Evolutionary conservation across 1,139 yeast species (phyloP), one percentile per base, ranked within the genome.

Genomic region (Eremothecium sinecaudum): DNA sequence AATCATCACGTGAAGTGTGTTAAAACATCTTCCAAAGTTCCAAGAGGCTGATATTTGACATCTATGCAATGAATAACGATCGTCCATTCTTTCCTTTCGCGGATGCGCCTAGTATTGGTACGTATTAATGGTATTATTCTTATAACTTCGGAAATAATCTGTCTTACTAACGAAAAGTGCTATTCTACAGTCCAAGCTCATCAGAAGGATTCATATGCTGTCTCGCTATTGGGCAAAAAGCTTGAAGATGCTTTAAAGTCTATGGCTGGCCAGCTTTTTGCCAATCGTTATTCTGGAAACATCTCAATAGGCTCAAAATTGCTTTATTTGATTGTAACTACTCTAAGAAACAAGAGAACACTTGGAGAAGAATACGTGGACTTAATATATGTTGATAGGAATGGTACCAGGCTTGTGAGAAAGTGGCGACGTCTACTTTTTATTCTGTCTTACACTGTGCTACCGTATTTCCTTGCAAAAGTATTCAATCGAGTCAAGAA

Each of bases 301-400:
- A 65, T 86, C 17, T 63, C 77, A 1, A 68, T 75, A 0, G 57
- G 64, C 2, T 72, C 81, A 4, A 73, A 77, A 37, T 59, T 78
- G 2, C 35, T 76, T 1, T 86, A 87, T 49, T 63, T 83, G 18
- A 62, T 67, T 2, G 61, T 83, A 24, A 87, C 96, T 0, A 84
- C 95, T 0, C 56, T 80, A 11, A 42, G 73, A 4, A 90, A 92
- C 0, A 74, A 83, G 4, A 66, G 92, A 37, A 87, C 97, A 0
- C 62, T 87, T 21, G 98, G 98, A 0, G 97, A 87, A 54, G 97
- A 90, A 58, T 87, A 87, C 56, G 90, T 87, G 12, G 95, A 87
- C 57, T 63, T 87, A 38, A 63, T 79, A 13, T 83, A 84, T 50
- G 81, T 82, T 5, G 67, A 55, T 39, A 64, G 67, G 39, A 59